These are phyloP conservation scores for Spencermartinsiella ligniputridi DNA, from an alignment of 1,139 yeast genomes.

Conservation along the genomic window DNA sequence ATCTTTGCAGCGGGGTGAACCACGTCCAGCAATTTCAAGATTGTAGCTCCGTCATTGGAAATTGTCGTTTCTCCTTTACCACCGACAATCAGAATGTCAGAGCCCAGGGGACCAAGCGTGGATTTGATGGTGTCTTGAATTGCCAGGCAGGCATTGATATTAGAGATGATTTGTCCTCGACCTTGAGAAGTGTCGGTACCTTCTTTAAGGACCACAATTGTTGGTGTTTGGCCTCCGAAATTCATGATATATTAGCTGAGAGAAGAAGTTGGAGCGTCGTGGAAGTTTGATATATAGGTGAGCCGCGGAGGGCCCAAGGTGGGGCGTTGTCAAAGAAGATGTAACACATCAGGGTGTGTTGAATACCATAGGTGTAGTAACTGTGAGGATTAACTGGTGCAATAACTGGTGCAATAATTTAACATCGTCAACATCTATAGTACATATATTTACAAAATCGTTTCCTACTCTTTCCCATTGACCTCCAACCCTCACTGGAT, in stretches of 20 bases:
- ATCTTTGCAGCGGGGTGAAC: slow-evolving; percentile 98
- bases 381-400: too few relatives aligned
- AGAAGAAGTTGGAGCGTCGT: neutral
- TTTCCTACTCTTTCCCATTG: too few relatives aligned
- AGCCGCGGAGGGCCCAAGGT: too few relatives aligned
- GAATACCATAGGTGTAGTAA: too few relatives aligned
- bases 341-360: too few relatives aligned
- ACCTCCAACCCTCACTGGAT: too few relatives aligned
- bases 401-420: too few relatives aligned
- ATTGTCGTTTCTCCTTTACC: slow-evolving; percentile 85
- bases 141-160: slow-evolving; percentile 94
- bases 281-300: too few relatives aligned
- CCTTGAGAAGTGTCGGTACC: slow-evolving; percentile 98
- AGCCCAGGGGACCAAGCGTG: slow-evolving; percentile 95
- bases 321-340: too few relatives aligned
- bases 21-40: slow-evolving; percentile 82
- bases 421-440: too few relatives aligned
- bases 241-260: too few relatives aligned
- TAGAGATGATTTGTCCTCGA: slow-evolving; percentile 87
- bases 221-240: slow-evolving; percentile 89
- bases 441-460: too few relatives aligned
- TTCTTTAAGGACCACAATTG: slow-evolving; percentile 93
- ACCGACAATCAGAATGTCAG: slow-evolving; percentile 85
- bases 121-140: slow-evolving; percentile 94
- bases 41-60: slow-evolving; percentile 98